Conservation (phyloP, 2,329 filamentous ascomycete species). For the Colletotrichum phormii region DNA sequence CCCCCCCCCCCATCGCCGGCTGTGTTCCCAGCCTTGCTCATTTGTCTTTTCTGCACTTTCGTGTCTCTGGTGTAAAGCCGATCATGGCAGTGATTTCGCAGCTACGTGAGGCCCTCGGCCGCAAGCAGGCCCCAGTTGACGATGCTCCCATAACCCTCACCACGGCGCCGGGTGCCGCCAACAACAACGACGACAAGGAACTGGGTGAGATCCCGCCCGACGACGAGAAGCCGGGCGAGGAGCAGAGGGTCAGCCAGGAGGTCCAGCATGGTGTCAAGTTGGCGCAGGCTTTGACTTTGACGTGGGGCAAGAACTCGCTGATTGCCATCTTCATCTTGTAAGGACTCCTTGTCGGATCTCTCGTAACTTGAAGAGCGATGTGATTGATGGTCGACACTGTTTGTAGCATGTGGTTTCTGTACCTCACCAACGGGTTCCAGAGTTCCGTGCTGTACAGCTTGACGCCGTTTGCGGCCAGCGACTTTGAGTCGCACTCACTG, state of each 20-base stretch:
- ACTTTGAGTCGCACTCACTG: slow-evolving; percentile 64
- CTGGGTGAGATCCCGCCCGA: not conserved
- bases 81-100: not conserved
- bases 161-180: not conserved
- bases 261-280: slow-evolving; percentile 40
- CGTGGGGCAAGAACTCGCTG: slow-evolving; percentile 39
- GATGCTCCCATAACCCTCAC: not conserved
- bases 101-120: not conserved
- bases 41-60: not conserved
- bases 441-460: slow-evolving; percentile 54
- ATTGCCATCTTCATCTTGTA: slow-evolving; percentile 38
- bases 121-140: not conserved
- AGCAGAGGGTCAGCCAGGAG: slow-evolving; percentile 15
- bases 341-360: not conserved
- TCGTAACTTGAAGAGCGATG: not conserved
- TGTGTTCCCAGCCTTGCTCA: not conserved
- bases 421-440: slow-evolving; percentile 63
- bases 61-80: not conserved
- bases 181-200: not conserved
- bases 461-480: slow-evolving; percentile 60
- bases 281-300: slow-evolving; percentile 40
- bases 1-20: not conserved
- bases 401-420: slow-evolving; percentile 49
- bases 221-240: not conserved
- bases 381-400: not conserved